phyloP scores from a whole-genome alignment of 2,329 filamentous ascomycete species.

The Stagonosporopsis rhizophila region DNA sequence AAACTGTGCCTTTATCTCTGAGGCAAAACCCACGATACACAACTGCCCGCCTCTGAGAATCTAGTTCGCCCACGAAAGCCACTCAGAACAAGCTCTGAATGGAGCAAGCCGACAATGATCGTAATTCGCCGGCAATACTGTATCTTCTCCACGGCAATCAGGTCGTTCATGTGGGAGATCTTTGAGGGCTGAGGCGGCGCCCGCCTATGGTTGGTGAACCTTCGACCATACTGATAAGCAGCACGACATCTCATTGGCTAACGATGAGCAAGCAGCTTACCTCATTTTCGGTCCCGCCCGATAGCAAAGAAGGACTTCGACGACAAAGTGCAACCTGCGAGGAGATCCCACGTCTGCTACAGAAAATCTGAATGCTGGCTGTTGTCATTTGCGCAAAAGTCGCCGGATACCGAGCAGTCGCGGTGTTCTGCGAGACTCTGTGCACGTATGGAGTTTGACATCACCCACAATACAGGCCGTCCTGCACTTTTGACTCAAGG shows the following conservation, averaged over 20 bases:
- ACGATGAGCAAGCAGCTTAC: slow-evolving; percentile 17
- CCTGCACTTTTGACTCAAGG: background rate
- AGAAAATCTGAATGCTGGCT: slow-evolving; percentile 29
- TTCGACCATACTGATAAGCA: slow-evolving; percentile 40
- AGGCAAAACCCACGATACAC: slow-evolving; percentile 41
- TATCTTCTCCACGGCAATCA: slow-evolving; percentile 35
- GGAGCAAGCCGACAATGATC: slow-evolving; percentile 42
- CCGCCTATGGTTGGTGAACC: slow-evolving; percentile 37
- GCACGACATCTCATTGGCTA: slow-evolving; percentile 34
- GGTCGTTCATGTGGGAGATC: slow-evolving; percentile 25
- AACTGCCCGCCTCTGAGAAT: slow-evolving; percentile 27
- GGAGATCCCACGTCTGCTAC: slow-evolving; percentile 31
- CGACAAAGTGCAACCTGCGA: slow-evolving; percentile 13
- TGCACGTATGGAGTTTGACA: background rate
- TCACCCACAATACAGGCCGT: background rate
- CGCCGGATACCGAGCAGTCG: slow-evolving; percentile 37
- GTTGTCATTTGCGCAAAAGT: slow-evolving; percentile 25
- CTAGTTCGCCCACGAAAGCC: slow-evolving; percentile 28
- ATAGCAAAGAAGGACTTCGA: slow-evolving; percentile 27
- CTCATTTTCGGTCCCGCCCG: slow-evolving; percentile 42
- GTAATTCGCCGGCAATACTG: slow-evolving; percentile 34
- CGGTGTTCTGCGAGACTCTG: slow-evolving; percentile 19
- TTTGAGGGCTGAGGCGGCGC: slow-evolving; percentile 26
- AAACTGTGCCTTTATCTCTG: slow-evolving; percentile 29
- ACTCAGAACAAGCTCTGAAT: slow-evolving; percentile 25